Evolutionary conservation across 306 rosid genomes (phyloP), one percentile per base, ranked within the genome.

Genomic region (Gleditsia sinensis): DNA sequence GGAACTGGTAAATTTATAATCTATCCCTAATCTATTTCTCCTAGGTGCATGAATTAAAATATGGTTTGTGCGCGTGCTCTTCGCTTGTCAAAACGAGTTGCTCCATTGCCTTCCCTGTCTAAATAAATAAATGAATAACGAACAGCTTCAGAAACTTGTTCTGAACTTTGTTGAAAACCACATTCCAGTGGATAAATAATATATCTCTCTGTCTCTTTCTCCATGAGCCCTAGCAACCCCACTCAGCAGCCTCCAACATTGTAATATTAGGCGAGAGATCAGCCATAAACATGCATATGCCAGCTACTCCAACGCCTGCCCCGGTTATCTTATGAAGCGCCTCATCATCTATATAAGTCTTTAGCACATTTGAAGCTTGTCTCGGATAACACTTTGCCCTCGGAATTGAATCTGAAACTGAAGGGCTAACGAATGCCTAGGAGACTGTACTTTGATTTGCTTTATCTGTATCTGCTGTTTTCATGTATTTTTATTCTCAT

Each of bases 1-100:
- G 98, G 98, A 94, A 91, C 80, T 91, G 98, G 98, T 94, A 81
- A 60, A 48, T 51, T 50, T 51, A n/a, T 24, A 30, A 32, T 40
- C 37, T 63, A 78, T 51, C 23, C 5, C 17, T 61, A 68, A 17
- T 72, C 37, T 23, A 57, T 17, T 74, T 72, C 43, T 73, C 25
- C 46, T 50, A 8, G 33, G 25, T 40, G 71, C 67, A 32, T 43
- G 27, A 21, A 16, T 78, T 54, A 36, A 54, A 71, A 21, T 51
- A 40, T 51, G 6, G 61, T 59, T 24, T 75, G 55, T 24, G 53
- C 43, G 9, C 53, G 46, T 32, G 51, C 20, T 28, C 49, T 69
- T 54, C 53, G 64, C 57, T 56, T 27, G 17, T 12, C 49, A 4
- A 56, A 14, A 16, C 24, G 2, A 32, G 43, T 33, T 21, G 7